Evolutionary conservation across 176 grass and related monocot genomes (phyloP).

Genomic region (Dendrocalamus sinicus): DNA sequence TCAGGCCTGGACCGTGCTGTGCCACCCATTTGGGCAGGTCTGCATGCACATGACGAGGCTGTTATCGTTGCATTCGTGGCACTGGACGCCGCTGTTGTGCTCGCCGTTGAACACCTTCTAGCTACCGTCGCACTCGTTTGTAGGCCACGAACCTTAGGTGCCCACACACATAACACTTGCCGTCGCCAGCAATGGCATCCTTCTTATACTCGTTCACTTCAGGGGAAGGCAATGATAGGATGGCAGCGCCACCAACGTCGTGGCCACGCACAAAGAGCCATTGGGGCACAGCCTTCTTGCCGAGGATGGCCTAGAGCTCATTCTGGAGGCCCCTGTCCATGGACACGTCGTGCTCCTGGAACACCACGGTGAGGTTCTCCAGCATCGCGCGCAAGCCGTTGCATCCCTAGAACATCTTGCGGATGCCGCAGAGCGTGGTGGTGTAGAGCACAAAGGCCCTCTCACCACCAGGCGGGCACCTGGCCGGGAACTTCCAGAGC

Average conservation of each 20-base stretch:
- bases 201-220: not conserved
- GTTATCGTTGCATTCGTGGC: slow-evolving; percentile 75
- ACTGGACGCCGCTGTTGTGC: slow-evolving; percentile 36
- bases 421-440: slow-evolving; percentile 71
- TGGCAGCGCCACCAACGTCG: slow-evolving; percentile 60
- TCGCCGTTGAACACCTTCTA: slow-evolving; percentile 60
- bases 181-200: not conserved
- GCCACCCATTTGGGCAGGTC: too few species aligned
- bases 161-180: slow-evolving; percentile 57
- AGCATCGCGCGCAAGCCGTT: slow-evolving; percentile 57
- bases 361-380: slow-evolving; percentile 58
- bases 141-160: slow-evolving; percentile 63
- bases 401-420: slow-evolving; percentile 84
- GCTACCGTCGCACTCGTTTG: slow-evolving; percentile 64
- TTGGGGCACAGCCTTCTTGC: slow-evolving; percentile 61
- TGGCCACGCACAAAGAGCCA: slow-evolving; percentile 73
- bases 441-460: slow-evolving; percentile 65
- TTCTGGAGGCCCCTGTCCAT: slow-evolving; percentile 80
- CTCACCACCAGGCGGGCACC: slow-evolving; percentile 60
- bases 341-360: slow-evolving; percentile 84
- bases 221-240: slow-evolving; percentile 24
- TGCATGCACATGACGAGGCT: slow-evolving; percentile 60
- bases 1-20: too few species aligned
- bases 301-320: slow-evolving; percentile 60
- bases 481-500: slow-evolving; percentile 46